phyloP scores from a whole-genome alignment of 139 green algal species.

The Deuterostichococcus epilithicus region DNA sequence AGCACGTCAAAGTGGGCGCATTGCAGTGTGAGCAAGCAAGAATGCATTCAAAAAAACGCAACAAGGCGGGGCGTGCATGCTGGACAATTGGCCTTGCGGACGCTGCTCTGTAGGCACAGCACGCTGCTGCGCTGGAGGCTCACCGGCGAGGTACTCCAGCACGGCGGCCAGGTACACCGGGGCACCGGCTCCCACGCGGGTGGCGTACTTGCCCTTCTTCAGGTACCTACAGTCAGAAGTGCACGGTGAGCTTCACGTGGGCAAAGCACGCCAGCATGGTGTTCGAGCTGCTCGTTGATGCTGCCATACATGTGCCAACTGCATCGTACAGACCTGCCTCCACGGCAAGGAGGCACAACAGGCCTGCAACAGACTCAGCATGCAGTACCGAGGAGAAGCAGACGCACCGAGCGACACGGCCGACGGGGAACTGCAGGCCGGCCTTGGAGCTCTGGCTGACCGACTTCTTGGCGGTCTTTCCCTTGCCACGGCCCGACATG shows the following conservation, averaged over 20 bases:
- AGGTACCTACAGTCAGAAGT: too few species aligned
- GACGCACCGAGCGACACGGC: constrained; percentile 48
- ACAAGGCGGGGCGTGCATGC: too few species aligned
- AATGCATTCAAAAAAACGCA: constrained; percentile 24
- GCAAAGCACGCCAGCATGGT: too few species aligned
- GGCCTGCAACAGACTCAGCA: too few species aligned
- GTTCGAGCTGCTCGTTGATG: too few species aligned
- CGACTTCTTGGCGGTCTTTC: constrained; percentile 56
- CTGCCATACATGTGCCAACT: too few species aligned
- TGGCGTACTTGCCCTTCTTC: constrained; percentile 80
- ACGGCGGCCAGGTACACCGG: constrained; percentile 68
- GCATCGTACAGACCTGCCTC: too few species aligned
- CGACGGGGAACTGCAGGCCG: constrained; percentile 81
- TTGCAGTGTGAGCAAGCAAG: too few species aligned
- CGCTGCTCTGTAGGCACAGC: neutral
- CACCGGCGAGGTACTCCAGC: constrained; percentile 78
- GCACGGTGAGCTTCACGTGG: neutral
- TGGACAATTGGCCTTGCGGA: neutral
- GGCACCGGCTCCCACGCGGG: constrained; percentile 13
- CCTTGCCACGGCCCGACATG: constrained; percentile 30
- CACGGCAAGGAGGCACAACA: too few species aligned
- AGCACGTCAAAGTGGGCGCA: too few species aligned
- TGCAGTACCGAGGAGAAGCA: too few species aligned
- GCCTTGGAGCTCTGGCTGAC: constrained; percentile 76
- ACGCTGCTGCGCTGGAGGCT: constrained; percentile 1